Evolutionary conservation across 148 eudicot genomes (phyloP).

Genomic region (Vaccinium corymbosum): DNA sequence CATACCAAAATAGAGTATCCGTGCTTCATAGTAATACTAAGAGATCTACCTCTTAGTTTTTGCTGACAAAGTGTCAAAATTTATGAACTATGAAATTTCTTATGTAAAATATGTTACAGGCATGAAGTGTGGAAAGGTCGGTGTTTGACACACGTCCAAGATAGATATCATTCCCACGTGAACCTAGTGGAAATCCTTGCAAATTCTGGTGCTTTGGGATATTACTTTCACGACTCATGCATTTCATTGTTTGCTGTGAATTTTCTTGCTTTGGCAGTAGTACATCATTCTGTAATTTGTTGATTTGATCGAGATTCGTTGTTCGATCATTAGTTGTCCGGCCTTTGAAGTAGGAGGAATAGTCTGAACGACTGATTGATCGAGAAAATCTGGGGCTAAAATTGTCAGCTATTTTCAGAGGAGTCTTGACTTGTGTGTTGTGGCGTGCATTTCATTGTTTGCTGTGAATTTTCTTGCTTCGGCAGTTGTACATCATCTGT

Average conservation of each 20-base stretch:
- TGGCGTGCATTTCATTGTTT: not conserved
- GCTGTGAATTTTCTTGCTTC: not conserved
- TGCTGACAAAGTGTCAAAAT: not conserved
- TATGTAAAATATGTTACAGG: not conserved
- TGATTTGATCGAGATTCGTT: too few relatives aligned
- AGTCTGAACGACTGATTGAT: too few relatives aligned
- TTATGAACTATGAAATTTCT: not conserved
- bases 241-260: slow-evolving; percentile 5
- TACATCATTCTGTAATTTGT: not conserved
- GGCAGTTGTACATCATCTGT: not conserved
- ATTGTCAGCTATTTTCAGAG: not conserved
- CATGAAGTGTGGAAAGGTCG: not conserved
- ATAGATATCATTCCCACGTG: not conserved
- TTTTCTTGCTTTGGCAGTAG: not conserved
- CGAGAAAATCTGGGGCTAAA: too few relatives aligned
- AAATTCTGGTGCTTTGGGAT: slow-evolving; percentile 10
- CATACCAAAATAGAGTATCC: too few relatives aligned
- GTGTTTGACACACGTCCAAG: not conserved
- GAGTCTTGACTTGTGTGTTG: not conserved
- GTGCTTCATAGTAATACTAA: not conserved
- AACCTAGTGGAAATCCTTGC: slow-evolving; percentile 3
- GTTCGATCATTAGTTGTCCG: too few relatives aligned
- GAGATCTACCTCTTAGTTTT: not conserved
- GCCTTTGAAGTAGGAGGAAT: too few relatives aligned
- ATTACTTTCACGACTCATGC: not conserved